Conservation (phyloP, 176 grass and related monocot genomes). For the Zizania latifolia region DNA sequence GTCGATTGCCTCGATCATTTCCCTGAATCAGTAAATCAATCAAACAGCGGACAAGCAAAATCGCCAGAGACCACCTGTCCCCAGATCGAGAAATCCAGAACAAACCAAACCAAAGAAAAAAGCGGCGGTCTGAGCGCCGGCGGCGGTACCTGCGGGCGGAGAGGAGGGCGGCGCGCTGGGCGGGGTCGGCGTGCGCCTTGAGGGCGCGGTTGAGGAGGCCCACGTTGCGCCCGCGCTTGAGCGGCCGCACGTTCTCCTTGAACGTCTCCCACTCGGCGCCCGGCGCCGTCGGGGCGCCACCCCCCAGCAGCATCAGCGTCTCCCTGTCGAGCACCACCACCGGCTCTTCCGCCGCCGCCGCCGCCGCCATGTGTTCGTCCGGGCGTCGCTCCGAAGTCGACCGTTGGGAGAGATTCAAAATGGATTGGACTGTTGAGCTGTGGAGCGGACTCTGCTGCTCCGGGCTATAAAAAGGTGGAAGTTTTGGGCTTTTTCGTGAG, state of each 20-base stretch:
- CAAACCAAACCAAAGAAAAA: background rate
- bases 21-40: constrained; percentile 36
- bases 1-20: constrained; percentile 74
- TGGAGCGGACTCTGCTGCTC: constrained; percentile 30
- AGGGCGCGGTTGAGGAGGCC: constrained; percentile 71
- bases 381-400: background rate
- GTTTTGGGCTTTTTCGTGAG: background rate
- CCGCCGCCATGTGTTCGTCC: constrained; percentile 31
- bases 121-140: background rate
- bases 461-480: constrained; percentile 16
- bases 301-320: constrained; percentile 29
- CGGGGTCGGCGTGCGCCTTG: constrained; percentile 44
- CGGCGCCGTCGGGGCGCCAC: constrained; percentile 22
- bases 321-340: constrained; percentile 20
- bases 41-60: background rate
- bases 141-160: constrained; percentile 38
- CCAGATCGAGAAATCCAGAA: constrained; percentile 14
- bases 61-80: background rate
- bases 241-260: constrained; percentile 93
- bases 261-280: constrained; percentile 66
- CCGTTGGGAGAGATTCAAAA: constrained; percentile 29
- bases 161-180: constrained; percentile 52
- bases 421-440: constrained; percentile 18
- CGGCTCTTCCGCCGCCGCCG: background rate
- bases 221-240: constrained; percentile 91